Conservation (phyloP, 192 early-diverging fungal species). For the Coemansia interrupta region DNA sequence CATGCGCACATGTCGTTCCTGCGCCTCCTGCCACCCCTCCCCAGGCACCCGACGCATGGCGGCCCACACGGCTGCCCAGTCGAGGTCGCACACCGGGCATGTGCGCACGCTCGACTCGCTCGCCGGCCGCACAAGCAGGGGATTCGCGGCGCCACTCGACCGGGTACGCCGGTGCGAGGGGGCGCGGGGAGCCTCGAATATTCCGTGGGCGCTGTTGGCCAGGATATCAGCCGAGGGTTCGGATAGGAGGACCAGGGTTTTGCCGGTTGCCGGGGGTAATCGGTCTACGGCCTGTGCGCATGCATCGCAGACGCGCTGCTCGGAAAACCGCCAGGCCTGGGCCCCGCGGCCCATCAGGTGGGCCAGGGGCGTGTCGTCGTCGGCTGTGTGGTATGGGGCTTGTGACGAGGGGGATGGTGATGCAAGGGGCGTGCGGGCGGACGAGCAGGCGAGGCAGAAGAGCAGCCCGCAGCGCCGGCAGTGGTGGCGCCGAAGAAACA, state of each 20-base stretch:
- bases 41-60: conserved; percentile 32
- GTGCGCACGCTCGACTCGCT: conserved; percentile 38
- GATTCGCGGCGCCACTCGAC: not conserved
- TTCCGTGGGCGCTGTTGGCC: conserved; percentile 34
- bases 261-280: conserved; percentile 12
- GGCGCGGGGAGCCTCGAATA: conserved; percentile 11
- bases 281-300: conserved; percentile 44
- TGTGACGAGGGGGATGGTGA: conserved; percentile 42
- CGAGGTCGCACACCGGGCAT: conserved; percentile 41
- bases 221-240: conserved; percentile 10
- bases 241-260: conserved; percentile 19
- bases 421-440: conserved; percentile 54
- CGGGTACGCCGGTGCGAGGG: not conserved
- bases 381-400: conserved; percentile 15
- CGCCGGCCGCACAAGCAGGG: conserved; percentile 5
- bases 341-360: conserved; percentile 5
- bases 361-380: conserved; percentile 32
- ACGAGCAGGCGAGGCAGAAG: conserved; percentile 78
- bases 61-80: conserved; percentile 42
- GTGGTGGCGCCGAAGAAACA: conserved; percentile 83
- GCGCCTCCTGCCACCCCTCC: conserved; percentile 50
- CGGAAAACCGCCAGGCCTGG: conserved; percentile 27
- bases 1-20: conserved; percentile 44
- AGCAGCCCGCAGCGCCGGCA: conserved; percentile 87
- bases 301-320: conserved; percentile 60